Base-by-base conservation (phyloP, 179 eudicot genomes). In the Patellifolia procumbens region DNA sequence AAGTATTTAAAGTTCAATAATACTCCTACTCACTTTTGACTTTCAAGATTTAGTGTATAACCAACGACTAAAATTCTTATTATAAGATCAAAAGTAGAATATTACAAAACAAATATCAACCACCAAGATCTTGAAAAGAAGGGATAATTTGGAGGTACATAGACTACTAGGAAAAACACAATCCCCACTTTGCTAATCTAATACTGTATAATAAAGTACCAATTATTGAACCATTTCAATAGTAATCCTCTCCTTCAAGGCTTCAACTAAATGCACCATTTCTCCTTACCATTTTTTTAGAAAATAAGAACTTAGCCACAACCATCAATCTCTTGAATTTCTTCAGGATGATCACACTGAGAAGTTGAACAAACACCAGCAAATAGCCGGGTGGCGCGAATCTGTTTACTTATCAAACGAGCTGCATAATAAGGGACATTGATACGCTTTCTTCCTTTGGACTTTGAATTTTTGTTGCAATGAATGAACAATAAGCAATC, bases 401-500 rank as follows among this genome's bases (percentile, higher is more conserved):
- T 85, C 79, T 88, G 97, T 64, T 88, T 91, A 74, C 75, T 80
- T 5, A 91, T 82, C 88, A 91, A 76, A 53, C 86, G 84, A 28
- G 80, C 74, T 0, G 86, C 92, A 43, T 77, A 82, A 53, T 81
- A 79, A 28, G 92, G 91, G 68, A 91, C 67, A 69, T 74, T 76
- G 31, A 45, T 69, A n/a, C 80, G 43, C 66, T 60, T 53, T 49
- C 56, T 80, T 28, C 61, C 69, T 46, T 83, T 79, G 45, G 76
- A 59, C 20, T 51, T 82, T 22, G 78, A 75, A 16, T 58, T 56
- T 56, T 74, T 77, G 48, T 59, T 49, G 67, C 85, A 65, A 72
- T 82, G 84, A 32, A 88, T 74, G 83, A 85, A 88, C 82, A 82
- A 78, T 37, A 91, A 80, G 76, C 97, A 91, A 62, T 91, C 97